These are phyloP conservation scores for Pontederia crassipes DNA, from an alignment of 176 grass and related monocot genomes.

Conservation along the genomic window DNA sequence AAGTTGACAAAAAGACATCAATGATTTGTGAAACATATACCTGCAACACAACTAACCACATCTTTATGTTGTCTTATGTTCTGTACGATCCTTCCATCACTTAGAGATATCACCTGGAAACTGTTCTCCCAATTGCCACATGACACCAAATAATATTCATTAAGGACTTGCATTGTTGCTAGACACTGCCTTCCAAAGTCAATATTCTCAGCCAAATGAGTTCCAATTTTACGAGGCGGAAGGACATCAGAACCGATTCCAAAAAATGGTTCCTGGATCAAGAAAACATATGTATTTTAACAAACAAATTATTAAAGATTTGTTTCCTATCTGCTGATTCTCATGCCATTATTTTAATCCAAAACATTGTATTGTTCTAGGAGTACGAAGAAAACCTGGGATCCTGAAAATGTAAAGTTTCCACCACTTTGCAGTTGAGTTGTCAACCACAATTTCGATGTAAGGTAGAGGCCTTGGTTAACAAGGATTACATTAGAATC, in stretches of 20 bases:
- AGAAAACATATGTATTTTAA: conserved; percentile 1
- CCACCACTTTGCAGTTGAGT: conserved; percentile 82
- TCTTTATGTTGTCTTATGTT: conserved; percentile 93
- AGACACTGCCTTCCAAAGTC: conserved; percentile 87
- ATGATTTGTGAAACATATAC: conserved; percentile 20
- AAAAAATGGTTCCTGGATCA: conserved; percentile 84
- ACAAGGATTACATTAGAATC: conserved; percentile 71
- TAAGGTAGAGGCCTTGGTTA: conserved; percentile 57
- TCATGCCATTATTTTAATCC: background rate
- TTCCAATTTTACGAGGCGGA: conserved; percentile 67
- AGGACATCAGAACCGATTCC: conserved; percentile 91
- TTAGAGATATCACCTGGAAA: conserved; percentile 88
- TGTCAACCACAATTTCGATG: conserved; percentile 80
- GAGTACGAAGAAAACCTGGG: conserved; percentile 44
- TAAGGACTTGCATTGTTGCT: conserved; percentile 60
- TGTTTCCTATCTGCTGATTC: background rate
- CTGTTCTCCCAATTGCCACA: conserved; percentile 99
- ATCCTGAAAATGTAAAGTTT: conserved; percentile 96
- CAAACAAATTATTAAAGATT: background rate
- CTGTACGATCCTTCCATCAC: conserved; percentile 93
- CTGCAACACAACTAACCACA: conserved; percentile 94
- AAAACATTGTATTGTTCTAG: background rate
- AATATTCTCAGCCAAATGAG: conserved; percentile 78
- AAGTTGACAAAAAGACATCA: background rate
- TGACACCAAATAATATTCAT: conserved; percentile 84